A percentile compares a stretch with the other conserved stretches of the same genome.
These are phyloP conservation scores for Puccinellia tenuiflora DNA, from an alignment of 176 grass and related monocot species.

Conservation along the genomic window DNA sequence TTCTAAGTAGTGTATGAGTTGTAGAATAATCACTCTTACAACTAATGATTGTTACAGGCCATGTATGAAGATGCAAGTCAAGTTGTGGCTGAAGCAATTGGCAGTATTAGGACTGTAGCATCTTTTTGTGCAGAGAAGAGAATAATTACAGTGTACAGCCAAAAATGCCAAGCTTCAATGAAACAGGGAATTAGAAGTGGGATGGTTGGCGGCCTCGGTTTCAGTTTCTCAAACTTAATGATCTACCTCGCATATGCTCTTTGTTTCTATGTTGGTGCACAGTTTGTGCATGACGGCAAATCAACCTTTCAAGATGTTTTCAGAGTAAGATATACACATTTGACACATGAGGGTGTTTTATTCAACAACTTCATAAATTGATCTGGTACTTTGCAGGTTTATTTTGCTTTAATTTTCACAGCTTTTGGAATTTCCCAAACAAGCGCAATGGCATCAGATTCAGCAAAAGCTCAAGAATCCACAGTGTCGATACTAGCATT, in stretches of 20 bases:
- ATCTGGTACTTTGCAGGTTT: slow-evolving; percentile 36
- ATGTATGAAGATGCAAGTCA: slow-evolving; percentile 72
- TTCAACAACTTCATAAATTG: not conserved
- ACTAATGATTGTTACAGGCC: slow-evolving; percentile 17
- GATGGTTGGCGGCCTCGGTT: slow-evolving; percentile 44
- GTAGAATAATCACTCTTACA: not conserved
- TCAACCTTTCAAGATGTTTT: slow-evolving; percentile 55
- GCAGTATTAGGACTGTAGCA: slow-evolving; percentile 48
- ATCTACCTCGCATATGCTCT: slow-evolving; percentile 52
- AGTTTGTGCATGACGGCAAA: slow-evolving; percentile 32
- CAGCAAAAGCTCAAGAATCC: slow-evolving; percentile 48
- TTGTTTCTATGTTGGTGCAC: slow-evolving; percentile 62
- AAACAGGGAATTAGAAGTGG: slow-evolving; percentile 51
- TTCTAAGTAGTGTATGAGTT: not conserved
- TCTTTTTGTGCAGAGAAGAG: slow-evolving; percentile 60
- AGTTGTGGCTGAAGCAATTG: slow-evolving; percentile 47
- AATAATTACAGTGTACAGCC: slow-evolving; percentile 30
- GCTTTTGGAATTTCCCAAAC: slow-evolving; percentile 54
- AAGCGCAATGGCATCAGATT: slow-evolving; percentile 46
- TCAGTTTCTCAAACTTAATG: slow-evolving; percentile 39
- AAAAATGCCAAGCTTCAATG: slow-evolving; percentile 52
- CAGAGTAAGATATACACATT: slow-evolving; percentile 35
- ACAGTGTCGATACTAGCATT: slow-evolving; percentile 44
- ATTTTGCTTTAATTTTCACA: slow-evolving; percentile 53
- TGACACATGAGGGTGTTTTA: not conserved